These are phyloP conservation scores for Nemania diffusa DNA, from an alignment of 2,329 filamentous ascomycete species.

Conservation along the genomic window DNA sequence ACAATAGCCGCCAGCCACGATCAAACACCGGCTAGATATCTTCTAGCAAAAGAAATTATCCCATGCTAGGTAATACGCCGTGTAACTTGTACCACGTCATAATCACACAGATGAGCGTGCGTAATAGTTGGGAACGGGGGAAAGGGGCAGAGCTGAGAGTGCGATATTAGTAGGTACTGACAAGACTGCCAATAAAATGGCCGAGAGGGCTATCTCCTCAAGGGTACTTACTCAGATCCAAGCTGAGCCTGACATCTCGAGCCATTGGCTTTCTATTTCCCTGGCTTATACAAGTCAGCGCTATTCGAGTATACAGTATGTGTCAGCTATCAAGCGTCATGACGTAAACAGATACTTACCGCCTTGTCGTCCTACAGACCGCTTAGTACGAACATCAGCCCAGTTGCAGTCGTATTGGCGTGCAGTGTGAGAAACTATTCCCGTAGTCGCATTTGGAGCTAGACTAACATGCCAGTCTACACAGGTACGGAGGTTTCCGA, in stretches of 20 bases:
- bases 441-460: too few species aligned
- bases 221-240: not conserved
- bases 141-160: not conserved
- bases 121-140: not conserved
- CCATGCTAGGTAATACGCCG: not conserved
- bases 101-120: not conserved
- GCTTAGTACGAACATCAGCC: not conserved
- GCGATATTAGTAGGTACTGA: not conserved
- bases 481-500: constrained; percentile 13
- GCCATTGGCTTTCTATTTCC: not conserved
- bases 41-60: not conserved
- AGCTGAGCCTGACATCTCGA: not conserved
- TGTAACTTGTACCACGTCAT: not conserved
- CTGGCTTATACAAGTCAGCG: not conserved
- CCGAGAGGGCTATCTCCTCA: too few species aligned
- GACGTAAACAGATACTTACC: not conserved
- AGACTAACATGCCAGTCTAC: not conserved
- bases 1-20: not conserved
- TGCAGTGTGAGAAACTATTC: constrained; percentile 6
- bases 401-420: not conserved
- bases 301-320: not conserved
- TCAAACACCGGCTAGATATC: not conserved
- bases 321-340: not conserved
- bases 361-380: not conserved
- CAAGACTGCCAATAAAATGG: too few species aligned